Conservation (phyloP, 371 early-diverging fungal genomes). For the Cokeromyces recurvatus region DNA sequence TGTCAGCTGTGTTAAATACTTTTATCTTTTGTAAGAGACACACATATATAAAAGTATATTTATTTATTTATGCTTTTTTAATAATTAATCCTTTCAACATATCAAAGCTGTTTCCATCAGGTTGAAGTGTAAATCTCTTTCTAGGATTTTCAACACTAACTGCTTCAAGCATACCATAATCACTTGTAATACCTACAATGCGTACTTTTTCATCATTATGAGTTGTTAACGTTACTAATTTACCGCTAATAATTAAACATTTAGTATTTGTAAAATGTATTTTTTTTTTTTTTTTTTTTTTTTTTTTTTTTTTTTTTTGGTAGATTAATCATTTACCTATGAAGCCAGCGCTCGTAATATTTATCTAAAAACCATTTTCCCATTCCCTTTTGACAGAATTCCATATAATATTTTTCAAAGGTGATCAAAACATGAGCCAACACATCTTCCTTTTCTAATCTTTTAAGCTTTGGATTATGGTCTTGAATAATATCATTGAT, state of each 20-base stretch:
- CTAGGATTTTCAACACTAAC: slow-evolving; percentile 50
- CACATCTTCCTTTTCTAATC: slow-evolving; percentile 61
- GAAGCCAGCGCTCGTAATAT: slow-evolving; percentile 84
- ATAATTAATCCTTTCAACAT: slow-evolving; percentile 90
- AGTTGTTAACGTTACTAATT: slow-evolving; percentile 64
- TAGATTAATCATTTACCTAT: slow-evolving; percentile 57
- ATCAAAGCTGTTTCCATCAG: slow-evolving; percentile 97
- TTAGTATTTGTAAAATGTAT: slow-evolving; percentile 66
- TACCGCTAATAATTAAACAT: slow-evolving; percentile 76
- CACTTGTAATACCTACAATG: slow-evolving; percentile 71
- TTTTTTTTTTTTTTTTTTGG: no score
- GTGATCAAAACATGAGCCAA: slow-evolving; percentile 68
- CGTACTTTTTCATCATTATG: slow-evolving; percentile 48
- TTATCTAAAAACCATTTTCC: slow-evolving; percentile 55
- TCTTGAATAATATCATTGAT: slow-evolving; percentile 72
- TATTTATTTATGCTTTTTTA: slow-evolving; percentile 52
- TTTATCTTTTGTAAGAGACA: no score
- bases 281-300: not conserved
- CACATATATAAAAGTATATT: no score
- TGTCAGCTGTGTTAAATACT: no score
- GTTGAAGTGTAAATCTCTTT: slow-evolving; percentile 70
- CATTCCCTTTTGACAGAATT: slow-evolving; percentile 68
- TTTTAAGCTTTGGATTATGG: slow-evolving; percentile 28
- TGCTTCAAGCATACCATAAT: slow-evolving; percentile 69
- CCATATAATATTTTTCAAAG: slow-evolving; percentile 66